phyloP scores from a whole-genome alignment of 495 filamentous ascomycete genomes.

The Sporormia fimetaria region DNA sequence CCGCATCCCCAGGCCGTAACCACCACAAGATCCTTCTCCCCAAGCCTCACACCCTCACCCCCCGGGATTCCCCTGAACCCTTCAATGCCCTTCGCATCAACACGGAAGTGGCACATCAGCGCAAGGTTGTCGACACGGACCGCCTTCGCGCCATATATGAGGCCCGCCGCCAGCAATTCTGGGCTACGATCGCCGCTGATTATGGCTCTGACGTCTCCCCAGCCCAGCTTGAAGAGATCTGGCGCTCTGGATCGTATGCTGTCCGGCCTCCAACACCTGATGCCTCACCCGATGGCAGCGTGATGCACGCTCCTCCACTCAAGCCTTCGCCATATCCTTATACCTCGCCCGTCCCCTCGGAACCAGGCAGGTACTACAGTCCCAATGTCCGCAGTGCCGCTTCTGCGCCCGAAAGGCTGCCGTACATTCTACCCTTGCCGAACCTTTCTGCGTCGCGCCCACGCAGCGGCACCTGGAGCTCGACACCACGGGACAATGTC shows the following conservation, averaged over 20 bases:
- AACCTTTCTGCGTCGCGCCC: conserved; percentile 11
- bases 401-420: conserved; percentile 26
- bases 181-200: conserved; percentile 56
- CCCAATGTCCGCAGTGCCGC: conserved; percentile 22
- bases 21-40: conserved; percentile 29
- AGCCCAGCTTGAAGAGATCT: conserved; percentile 54
- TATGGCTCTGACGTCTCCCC: conserved; percentile 56
- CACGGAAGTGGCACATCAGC: conserved; percentile 23
- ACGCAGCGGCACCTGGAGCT: conserved; percentile 17
- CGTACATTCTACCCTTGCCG: conserved; percentile 25
- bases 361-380: conserved; percentile 20
- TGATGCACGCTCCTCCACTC: conserved; percentile 17
- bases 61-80: conserved; percentile 24
- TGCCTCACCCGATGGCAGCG: conserved; percentile 25
- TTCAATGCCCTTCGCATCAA: conserved; percentile 26
- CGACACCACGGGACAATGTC: conserved; percentile 19
- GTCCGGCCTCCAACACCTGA: conserved; percentile 27
- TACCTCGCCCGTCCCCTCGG: conserved; percentile 11
- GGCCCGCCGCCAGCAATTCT: conserved; percentile 57
- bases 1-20: conserved; percentile 21
- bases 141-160: conserved; percentile 59
- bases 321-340: conserved; percentile 25
- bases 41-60: conserved; percentile 23
- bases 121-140: conserved; percentile 47
- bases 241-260: conserved; percentile 35